Evolutionary conservation across 495 filamentous ascomycete genomes (phyloP).

Genomic region (Hypoxylon cercidicola): DNA sequence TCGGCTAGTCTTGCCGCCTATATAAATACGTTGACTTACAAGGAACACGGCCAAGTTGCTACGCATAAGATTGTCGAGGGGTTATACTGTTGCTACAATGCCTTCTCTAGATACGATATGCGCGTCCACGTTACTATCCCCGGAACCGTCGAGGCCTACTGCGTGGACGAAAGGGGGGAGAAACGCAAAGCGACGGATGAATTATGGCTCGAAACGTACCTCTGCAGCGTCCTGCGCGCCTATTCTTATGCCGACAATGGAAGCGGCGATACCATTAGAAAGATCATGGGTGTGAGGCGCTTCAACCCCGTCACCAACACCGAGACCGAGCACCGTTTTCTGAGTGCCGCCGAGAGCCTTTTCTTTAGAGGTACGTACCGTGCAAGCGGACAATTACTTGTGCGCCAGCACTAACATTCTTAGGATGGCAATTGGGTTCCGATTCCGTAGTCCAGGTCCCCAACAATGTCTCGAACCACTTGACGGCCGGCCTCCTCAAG

Average conservation of each 20-base stretch:
- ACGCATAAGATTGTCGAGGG: constrained; percentile 92
- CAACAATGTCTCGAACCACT: constrained; percentile 95
- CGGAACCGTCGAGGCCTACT: constrained; percentile 93
- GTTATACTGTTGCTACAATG: constrained; percentile 99
- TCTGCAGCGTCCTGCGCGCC: constrained; percentile 90
- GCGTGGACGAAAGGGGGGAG: constrained; percentile 94
- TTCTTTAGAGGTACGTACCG: constrained; percentile 85
- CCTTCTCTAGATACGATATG: constrained; percentile 98
- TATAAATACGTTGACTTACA: constrained; percentile 96
- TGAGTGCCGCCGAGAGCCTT: constrained; percentile 92
- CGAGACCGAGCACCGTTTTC: constrained; percentile 94
- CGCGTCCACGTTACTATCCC: constrained; percentile 97
- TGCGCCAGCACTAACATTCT: constrained; percentile 13
- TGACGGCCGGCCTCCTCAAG: constrained; percentile 89
- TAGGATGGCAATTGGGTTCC: constrained; percentile 94
- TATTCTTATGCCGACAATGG: constrained; percentile 98
- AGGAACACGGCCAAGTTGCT: constrained; percentile 77
- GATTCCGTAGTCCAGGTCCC: constrained; percentile 98
- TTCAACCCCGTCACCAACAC: constrained; percentile 98
- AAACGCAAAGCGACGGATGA: constrained; percentile 91
- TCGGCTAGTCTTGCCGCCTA: constrained; percentile 97
- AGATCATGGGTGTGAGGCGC: constrained; percentile 90
- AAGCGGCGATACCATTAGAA: constrained; percentile 87
- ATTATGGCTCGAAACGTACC: constrained; percentile 96
- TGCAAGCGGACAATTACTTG: background rate